A percentile compares a stretch with the other conserved stretches of the same genome.
Evolutionary conservation across 2,329 filamentous ascomycete species (phyloP).

Genomic region (Gnomoniopsis smithogilvyi): DNA sequence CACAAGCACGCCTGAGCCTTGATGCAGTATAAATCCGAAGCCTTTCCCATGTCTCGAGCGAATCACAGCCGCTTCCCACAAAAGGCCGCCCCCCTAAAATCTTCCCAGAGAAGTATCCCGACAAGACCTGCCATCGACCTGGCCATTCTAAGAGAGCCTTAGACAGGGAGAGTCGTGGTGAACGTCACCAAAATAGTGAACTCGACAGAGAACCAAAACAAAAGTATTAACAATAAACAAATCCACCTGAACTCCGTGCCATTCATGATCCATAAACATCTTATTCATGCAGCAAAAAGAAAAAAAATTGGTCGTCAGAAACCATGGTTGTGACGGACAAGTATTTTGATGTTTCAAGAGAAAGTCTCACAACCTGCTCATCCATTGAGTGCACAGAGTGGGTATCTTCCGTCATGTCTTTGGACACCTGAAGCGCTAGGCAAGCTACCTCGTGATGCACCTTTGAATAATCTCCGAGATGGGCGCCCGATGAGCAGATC

Average conservation of each 20-base stretch:
- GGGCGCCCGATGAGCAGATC: not conserved
- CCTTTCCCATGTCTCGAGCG: not conserved
- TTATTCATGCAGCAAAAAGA: slow-evolving; percentile 6
- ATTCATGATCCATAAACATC: slow-evolving; percentile 17
- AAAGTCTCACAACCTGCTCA: not conserved
- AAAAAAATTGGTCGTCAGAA: not conserved
- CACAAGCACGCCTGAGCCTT: not conserved
- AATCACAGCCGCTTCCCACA: not conserved
- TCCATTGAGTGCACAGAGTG: not conserved
- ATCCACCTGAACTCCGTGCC: slow-evolving; percentile 14
- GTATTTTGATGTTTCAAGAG: not conserved
- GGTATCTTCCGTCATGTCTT: not conserved
- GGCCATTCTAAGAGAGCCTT: not conserved
- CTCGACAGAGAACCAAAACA: not conserved
- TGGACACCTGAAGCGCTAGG: not conserved
- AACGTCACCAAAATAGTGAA: not conserved
- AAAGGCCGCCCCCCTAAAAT: too few species aligned
- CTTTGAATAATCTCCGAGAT: not conserved
- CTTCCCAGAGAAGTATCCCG: not conserved
- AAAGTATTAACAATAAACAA: not conserved
- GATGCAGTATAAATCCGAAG: slow-evolving; percentile 1
- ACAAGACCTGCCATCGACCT: not conserved
- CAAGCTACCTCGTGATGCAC: not conserved
- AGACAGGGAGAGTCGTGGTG: not conserved
- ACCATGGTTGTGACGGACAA: slow-evolving; percentile 5